Percentiles rank a stretch among this genome's conserved stretches.
Evolutionary conservation across 495 filamentous ascomycete species (phyloP).

Genomic region (Tuber indicum): DNA sequence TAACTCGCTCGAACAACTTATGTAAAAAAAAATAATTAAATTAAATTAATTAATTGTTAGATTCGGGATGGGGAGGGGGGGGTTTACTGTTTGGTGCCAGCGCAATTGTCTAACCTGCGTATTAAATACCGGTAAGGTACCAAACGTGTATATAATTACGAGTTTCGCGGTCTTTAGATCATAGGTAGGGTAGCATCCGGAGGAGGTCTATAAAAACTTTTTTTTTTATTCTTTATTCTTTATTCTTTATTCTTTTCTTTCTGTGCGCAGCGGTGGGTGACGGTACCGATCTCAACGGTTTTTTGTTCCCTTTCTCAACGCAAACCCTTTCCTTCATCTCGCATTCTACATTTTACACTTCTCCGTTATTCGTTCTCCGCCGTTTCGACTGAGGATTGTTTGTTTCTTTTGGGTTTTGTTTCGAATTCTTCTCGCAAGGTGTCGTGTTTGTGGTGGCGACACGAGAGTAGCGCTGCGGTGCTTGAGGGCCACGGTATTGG

Average conservation of each 20-base stretch:
- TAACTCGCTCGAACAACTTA: too few relatives aligned
- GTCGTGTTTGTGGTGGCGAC: not conserved
- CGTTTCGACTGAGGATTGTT: not conserved
- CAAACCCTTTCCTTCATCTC: slow-evolving; percentile 3
- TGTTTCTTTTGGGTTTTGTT: not conserved
- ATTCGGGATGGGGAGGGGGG: not conserved
- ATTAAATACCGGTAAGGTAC: not conserved
- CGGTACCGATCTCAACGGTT: not conserved
- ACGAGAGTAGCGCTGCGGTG: not conserved
- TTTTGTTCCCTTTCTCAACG: not conserved
- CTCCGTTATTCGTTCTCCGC: not conserved
- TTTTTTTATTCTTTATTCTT: not conserved
- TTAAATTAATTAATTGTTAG: not conserved
- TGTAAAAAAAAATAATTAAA: too few relatives aligned
- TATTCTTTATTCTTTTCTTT: slow-evolving; percentile 1
- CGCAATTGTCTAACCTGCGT: not conserved
- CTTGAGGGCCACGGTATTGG: not conserved
- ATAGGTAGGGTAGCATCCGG: slow-evolving; percentile 17
- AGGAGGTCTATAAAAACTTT: not conserved
- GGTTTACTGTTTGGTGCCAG: not conserved
- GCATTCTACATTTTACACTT: not conserved
- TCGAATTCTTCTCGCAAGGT: not conserved
- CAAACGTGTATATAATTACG: not conserved
- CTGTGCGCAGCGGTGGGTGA: not conserved
- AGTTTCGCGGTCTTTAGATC: not conserved